A percentile compares a stretch with the other conserved stretches of the same genome.
Conservation (phyloP, 2,329 filamentous ascomycete species). For the Geosmithia flava region DNA sequence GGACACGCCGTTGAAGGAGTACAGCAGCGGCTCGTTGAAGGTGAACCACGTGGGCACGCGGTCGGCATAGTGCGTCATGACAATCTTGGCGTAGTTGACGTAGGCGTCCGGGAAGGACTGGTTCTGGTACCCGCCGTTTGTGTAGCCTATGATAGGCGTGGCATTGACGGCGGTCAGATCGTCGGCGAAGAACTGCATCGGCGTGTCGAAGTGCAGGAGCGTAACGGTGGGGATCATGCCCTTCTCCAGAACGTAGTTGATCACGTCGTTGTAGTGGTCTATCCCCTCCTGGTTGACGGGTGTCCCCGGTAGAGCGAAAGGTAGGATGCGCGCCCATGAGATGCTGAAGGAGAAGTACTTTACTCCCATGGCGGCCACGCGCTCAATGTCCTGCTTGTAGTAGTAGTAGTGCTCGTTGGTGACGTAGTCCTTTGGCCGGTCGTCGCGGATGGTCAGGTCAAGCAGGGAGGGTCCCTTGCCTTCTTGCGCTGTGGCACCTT, state of each 20-base stretch:
- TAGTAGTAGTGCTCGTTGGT: conserved; percentile 40
- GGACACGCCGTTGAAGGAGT: conserved; percentile 22
- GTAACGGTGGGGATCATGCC: conserved; percentile 36
- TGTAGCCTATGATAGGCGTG: conserved; percentile 20
- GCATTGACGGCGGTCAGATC: conserved; percentile 12
- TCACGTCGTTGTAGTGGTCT: conserved; percentile 41
- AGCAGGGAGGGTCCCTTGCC: conserved; percentile 28
- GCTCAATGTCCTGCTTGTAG: conserved; percentile 43
- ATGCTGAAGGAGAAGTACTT: conserved; percentile 40
- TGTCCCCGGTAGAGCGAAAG: conserved; percentile 34
- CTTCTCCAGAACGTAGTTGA: conserved; percentile 32
- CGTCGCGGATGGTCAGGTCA: conserved; percentile 22
- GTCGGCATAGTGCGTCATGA: conserved; percentile 36
- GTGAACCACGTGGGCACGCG: conserved; percentile 39
- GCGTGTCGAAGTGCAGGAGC: conserved; percentile 36
- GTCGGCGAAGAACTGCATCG: conserved; percentile 25
- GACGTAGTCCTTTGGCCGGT: conserved; percentile 16
- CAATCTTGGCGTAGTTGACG: conserved; percentile 38
- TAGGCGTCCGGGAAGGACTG: conserved; percentile 35
- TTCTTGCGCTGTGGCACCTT: conserved; percentile 30
- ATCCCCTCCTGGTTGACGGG: conserved; percentile 38
- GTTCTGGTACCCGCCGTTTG: conserved; percentile 30
- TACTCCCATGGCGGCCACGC: conserved; percentile 36
- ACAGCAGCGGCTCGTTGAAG: conserved; percentile 37
- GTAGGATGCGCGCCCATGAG: conserved; percentile 37